A percentile compares a stretch with the other conserved stretches of the same genome.
phyloP scores from a whole-genome alignment of 2,329 filamentous ascomycete species.

The Claviceps spartinae region DNA sequence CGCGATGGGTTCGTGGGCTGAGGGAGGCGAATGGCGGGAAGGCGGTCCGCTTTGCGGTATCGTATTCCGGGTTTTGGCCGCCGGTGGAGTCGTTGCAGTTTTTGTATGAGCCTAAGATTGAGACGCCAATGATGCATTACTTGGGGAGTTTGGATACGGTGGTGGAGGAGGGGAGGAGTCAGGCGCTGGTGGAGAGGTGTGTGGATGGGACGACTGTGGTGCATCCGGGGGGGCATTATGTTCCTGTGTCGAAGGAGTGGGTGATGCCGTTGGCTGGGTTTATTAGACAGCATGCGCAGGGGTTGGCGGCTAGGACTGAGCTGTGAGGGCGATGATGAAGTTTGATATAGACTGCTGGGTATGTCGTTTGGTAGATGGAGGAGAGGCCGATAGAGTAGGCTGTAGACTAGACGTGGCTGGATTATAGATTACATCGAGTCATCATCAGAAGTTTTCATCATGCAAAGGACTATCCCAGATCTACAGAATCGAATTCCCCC shows the following conservation, averaged over 20 bases:
- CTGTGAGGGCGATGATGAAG: slow-evolving; percentile 8
- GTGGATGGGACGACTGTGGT: slow-evolving; percentile 40
- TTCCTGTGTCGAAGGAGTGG: slow-evolving; percentile 74
- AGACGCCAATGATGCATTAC: slow-evolving; percentile 68
- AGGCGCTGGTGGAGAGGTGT: slow-evolving; percentile 52
- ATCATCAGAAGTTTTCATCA: too few species aligned
- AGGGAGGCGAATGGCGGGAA: slow-evolving; percentile 33
- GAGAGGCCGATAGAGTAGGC: too few species aligned
- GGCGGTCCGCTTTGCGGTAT: slow-evolving; percentile 55
- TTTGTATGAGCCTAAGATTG: slow-evolving; percentile 57
- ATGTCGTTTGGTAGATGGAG: neutral
- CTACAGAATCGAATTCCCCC: too few species aligned
- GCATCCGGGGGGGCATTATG: slow-evolving; percentile 83
- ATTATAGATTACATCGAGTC: too few species aligned
- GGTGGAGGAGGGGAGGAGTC: slow-evolving; percentile 63
- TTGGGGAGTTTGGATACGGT: slow-evolving; percentile 77
- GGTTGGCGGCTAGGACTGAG: slow-evolving; percentile 14
- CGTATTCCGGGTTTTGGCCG: slow-evolving; percentile 66
- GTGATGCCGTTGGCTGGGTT: slow-evolving; percentile 63
- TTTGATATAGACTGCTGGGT: neutral
- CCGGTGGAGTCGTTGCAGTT: slow-evolving; percentile 47
- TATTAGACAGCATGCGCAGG: slow-evolving; percentile 32
- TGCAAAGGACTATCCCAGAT: too few species aligned
- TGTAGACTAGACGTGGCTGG: too few species aligned
- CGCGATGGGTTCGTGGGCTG: slow-evolving; percentile 30